Evolutionary conservation across 306 rosid species (phyloP).

Genomic region (Prunus mira): DNA sequence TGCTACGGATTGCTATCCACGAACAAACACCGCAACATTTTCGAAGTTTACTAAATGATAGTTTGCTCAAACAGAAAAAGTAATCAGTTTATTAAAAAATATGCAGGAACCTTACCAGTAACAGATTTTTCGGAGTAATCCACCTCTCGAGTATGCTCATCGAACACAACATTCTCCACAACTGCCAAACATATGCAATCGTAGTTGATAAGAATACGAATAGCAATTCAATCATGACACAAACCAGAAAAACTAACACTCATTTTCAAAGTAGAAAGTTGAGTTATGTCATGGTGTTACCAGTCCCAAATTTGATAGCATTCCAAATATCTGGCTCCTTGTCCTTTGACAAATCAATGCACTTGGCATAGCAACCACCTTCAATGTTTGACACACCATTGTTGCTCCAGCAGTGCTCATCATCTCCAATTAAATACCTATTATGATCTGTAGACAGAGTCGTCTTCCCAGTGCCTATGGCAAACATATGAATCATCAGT

Average conservation of each 20-base stretch:
- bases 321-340: conserved; percentile 93
- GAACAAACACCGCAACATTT: not conserved
- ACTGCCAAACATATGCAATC: conserved; percentile 44
- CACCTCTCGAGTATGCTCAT: conserved; percentile 73
- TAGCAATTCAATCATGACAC: not conserved
- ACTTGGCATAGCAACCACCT: conserved; percentile 98
- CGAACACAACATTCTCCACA: conserved; percentile 84
- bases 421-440: conserved; percentile 77
- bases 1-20: not conserved
- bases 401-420: conserved; percentile 85
- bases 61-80: not conserved
- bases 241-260: not conserved
- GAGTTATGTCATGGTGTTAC: conserved; percentile 24
- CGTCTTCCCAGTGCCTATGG: conserved; percentile 79
- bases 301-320: conserved; percentile 87
- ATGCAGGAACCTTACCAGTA: conserved; percentile 46
- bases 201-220: not conserved
- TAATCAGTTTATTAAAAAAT: not conserved
- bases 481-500: not conserved
- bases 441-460: conserved; percentile 82
- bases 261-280: not conserved
- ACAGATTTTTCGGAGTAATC: conserved; percentile 83
- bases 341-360: conserved; percentile 74
- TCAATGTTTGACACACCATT: conserved; percentile 85
- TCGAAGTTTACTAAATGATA: not conserved